These are phyloP conservation scores for Podospora bellae-mahoneyi DNA, from an alignment of 495 filamentous ascomycete species.

Conservation along the genomic window DNA sequence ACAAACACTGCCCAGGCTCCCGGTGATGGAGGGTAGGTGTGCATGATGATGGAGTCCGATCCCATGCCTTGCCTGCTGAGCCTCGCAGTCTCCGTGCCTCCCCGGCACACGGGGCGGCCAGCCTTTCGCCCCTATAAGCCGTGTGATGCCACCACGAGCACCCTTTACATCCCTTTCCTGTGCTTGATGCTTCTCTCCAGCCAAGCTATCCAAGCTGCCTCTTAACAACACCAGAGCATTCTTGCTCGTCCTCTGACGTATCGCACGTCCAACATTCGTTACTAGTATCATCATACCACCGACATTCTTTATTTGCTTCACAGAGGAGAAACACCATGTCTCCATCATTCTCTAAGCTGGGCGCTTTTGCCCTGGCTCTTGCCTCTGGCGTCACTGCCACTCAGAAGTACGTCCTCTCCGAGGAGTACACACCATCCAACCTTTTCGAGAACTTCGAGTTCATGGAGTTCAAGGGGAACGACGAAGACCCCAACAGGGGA, in stretches of 20 bases:
- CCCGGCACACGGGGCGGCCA: neutral
- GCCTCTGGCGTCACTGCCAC: constrained; percentile 32
- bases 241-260: constrained; percentile 48
- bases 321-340: constrained; percentile 35
- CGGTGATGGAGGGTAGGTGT: neutral
- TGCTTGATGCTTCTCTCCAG: constrained; percentile 20
- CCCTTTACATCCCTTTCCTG: constrained; percentile 17
- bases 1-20: neutral
- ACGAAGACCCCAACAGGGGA: constrained; percentile 60
- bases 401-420: constrained; percentile 40
- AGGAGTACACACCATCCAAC: constrained; percentile 46
- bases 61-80: neutral
- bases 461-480: constrained; percentile 26
- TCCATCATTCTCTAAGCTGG: constrained; percentile 41
- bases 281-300: constrained; percentile 20
- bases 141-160: constrained; percentile 9
- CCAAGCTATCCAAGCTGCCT: constrained; percentile 24
- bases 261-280: constrained; percentile 41
- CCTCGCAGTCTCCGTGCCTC: constrained; percentile 8
- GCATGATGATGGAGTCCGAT: neutral
- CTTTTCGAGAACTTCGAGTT: constrained; percentile 55
- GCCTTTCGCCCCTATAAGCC: constrained; percentile 5
- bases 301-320: constrained; percentile 21
- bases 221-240: constrained; percentile 34
- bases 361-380: constrained; percentile 39